Base-by-base conservation (phyloP, 2,329 filamentous ascomycete species). In the Colletotrichum sp. region DNA sequence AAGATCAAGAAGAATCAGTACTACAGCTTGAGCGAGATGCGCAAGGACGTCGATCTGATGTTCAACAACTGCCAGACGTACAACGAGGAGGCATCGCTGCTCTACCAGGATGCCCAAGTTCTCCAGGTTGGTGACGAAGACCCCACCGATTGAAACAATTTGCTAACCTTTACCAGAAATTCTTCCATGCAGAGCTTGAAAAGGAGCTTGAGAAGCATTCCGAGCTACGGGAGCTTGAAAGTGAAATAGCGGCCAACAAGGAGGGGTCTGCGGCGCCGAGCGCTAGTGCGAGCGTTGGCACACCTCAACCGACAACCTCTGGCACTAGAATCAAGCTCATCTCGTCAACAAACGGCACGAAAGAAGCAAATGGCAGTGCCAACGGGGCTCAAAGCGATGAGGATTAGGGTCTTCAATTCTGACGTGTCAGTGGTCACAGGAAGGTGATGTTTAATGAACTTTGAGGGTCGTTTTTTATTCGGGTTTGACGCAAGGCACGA, bases 1-100 rank as follows among this genome's bases (percentile, higher is more conserved):
- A 96, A 95, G 88, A 98, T 99, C 87, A 98, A 98, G 88, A 96
- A 95, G 85, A 95, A 98, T 82, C 95, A 98, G 82, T 99, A 99
- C 85, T 92, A 92, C 79, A 94, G 91, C 81, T 86, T 98, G 76
- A 92, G 91, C 82, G 95, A 96, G 80, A 92, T 99, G 89, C 91
- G 92, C 71, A 92, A 91, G 79, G 98, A 99, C 82, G 93, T 99
- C 77, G 92, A 93, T 67, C 87, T 96, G 78, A 91, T 99, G 85
- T 97, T 96, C 84, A 92, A 91, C 82, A 99, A 99, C 84, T 98
- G 96, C 79, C 92, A 95, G 83, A 97, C 94, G 4, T 99, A 98
- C 88, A 99, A 99, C 82, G 98, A 99, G 85, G 97, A 99, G 82
- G 94, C 94, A 74, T 98, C 96, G 84, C 88, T 98, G 80, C 90